Evolutionary conservation across 257 asterid species (phyloP).

Genomic region (Lavandula angustifolia): DNA sequence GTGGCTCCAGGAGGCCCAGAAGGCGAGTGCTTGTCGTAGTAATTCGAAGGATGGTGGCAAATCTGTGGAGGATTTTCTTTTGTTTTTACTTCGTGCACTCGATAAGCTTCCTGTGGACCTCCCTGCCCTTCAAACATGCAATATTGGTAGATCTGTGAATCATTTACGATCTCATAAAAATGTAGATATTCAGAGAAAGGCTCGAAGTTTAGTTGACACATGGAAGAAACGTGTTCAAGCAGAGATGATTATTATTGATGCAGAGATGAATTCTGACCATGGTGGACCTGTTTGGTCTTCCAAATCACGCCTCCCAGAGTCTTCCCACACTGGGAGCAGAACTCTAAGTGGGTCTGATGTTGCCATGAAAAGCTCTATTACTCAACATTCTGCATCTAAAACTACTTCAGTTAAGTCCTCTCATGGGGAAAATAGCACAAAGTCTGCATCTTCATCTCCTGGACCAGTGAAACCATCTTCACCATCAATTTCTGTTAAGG

Average conservation of each 20-base stretch:
- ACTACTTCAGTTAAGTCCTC: constrained; percentile 50
- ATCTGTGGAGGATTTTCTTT: constrained; percentile 76
- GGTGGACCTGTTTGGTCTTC: constrained; percentile 58
- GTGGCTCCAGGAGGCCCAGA: constrained; percentile 93
- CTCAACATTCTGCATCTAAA: constrained; percentile 60
- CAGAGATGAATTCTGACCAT: constrained; percentile 59
- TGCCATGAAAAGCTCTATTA: constrained; percentile 54
- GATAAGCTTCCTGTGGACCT: constrained; percentile 92
- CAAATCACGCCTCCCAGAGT: constrained; percentile 69
- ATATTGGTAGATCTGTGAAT: constrained; percentile 93
- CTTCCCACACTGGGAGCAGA: constrained; percentile 55
- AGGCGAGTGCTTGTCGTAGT: constrained; percentile 55
- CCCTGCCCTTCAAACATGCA: constrained; percentile 82
- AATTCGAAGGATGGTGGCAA: constrained; percentile 56
- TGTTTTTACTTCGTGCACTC: constrained; percentile 80
- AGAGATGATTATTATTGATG: constrained; percentile 74
- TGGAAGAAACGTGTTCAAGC: constrained; percentile 99
- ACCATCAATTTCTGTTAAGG: constrained; percentile 62
- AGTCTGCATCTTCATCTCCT: constrained; percentile 64
- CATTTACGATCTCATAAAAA: constrained; percentile 81
- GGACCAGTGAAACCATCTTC: constrained; percentile 52
- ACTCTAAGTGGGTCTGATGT: constrained; percentile 62
- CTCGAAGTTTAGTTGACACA: constrained; percentile 81
- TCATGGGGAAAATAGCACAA: constrained; percentile 57
- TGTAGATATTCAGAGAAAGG: constrained; percentile 77